phyloP scores from a whole-genome alignment of 108 stramenopile genomes.

The Nitzschia palea region DNA sequence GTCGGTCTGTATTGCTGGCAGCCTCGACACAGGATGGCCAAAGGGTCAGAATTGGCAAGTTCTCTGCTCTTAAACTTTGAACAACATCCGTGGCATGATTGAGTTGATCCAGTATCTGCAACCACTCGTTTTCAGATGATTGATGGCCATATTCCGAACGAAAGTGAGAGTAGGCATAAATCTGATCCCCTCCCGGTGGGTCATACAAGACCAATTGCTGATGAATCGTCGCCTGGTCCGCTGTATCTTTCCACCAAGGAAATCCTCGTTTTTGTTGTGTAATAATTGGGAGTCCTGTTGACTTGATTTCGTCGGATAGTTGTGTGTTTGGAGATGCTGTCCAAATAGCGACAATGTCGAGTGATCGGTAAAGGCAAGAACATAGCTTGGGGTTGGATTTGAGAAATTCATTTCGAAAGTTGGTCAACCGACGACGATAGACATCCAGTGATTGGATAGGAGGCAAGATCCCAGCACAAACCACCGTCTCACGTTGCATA shows the following conservation, averaged over 20 bases:
- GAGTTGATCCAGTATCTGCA: conserved; percentile 14
- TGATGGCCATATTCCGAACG: background rate
- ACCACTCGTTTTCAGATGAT: conserved; percentile 14
- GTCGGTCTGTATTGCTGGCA: background rate
- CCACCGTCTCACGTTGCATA: background rate
- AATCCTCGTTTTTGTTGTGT: background rate
- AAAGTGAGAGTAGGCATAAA: background rate
- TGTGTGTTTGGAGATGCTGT: background rate
- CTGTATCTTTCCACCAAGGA: background rate
- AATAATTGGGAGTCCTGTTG: conserved; percentile 9
- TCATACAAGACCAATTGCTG: conserved; percentile 18
- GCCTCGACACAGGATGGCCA: background rate
- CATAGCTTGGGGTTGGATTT: background rate
- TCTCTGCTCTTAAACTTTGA: conserved; percentile 9
- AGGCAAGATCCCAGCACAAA: conserved; percentile 8
- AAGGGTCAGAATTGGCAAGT: background rate
- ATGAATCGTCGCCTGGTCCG: background rate
- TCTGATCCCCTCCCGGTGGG: background rate
- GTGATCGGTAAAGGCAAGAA: conserved; percentile 1
- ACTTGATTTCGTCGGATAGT: background rate
- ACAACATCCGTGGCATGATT: conserved; percentile 13
- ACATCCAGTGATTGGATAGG: background rate
- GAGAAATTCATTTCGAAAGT: background rate
- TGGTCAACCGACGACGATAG: background rate
- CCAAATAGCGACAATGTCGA: conserved; percentile 28